Percentiles rank a stretch among this genome's conserved stretches.
Evolutionary conservation across 129 eudicot genomes (phyloP).

Genomic region (Dittrichia graveolens): DNA sequence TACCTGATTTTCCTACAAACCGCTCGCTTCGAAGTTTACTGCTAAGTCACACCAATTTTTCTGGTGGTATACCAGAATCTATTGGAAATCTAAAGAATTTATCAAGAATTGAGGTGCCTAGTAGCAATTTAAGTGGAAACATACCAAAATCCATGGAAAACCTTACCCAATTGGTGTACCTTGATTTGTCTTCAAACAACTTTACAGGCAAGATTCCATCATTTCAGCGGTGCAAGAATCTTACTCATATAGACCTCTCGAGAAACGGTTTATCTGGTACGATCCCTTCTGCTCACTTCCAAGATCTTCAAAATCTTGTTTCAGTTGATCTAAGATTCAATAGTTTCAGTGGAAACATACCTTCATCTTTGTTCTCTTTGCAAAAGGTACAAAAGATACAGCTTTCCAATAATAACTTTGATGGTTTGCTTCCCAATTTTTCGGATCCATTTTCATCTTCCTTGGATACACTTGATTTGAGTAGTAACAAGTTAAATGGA

Average conservation of each 20-base stretch:
- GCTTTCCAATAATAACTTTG: slow-evolving; percentile 54
- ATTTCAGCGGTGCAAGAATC: slow-evolving; percentile 36
- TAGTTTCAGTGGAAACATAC: slow-evolving; percentile 51
- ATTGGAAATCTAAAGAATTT: slow-evolving; percentile 44
- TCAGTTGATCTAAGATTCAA: slow-evolving; percentile 41
- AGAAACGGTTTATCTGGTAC: slow-evolving; percentile 49
- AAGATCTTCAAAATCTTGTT: slow-evolving; percentile 47
- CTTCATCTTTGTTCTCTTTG: slow-evolving; percentile 54
- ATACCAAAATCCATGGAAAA: slow-evolving; percentile 49
- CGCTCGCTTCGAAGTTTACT: slow-evolving; percentile 42
- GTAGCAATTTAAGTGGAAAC: slow-evolving; percentile 37
- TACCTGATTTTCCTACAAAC: slow-evolving; percentile 40
- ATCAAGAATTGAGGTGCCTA: slow-evolving; percentile 25
- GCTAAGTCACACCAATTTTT: slow-evolving; percentile 49
- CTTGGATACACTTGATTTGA: slow-evolving; percentile 57
- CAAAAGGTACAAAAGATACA: slow-evolving; percentile 38
- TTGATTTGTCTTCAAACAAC: slow-evolving; percentile 48
- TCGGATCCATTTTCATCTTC: slow-evolving; percentile 17
- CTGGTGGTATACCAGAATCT: slow-evolving; percentile 53
- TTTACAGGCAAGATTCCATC: slow-evolving; percentile 58
- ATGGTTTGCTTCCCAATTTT: slow-evolving; percentile 40
- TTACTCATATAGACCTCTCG: slow-evolving; percentile 29
- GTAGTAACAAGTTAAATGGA: slow-evolving; percentile 48
- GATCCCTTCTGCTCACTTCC: slow-evolving; percentile 41
- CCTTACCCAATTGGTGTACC: slow-evolving; percentile 40